Conservation (phyloP, 73 alveolate genomes). For the Tetrahymena thermophila region DNA sequence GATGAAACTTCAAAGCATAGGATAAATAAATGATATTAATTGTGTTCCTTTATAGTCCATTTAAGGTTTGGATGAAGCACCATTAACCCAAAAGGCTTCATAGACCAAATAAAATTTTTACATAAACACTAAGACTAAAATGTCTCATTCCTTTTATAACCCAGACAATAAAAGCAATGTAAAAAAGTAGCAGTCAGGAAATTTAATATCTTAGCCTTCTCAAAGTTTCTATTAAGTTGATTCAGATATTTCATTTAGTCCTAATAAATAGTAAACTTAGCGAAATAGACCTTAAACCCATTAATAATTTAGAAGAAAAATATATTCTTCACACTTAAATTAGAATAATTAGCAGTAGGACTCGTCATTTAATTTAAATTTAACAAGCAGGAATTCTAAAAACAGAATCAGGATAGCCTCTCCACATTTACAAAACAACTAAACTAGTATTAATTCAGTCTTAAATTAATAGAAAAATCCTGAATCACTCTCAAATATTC, state of each 20-base stretch:
- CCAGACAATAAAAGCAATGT: not conserved
- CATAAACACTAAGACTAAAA: not conserved
- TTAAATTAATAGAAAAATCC: not conserved
- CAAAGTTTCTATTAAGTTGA: not conserved
- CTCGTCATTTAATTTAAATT: not conserved
- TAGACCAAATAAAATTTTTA: not conserved
- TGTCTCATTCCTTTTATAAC: not conserved
- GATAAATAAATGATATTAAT: not conserved
- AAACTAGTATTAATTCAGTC: not conserved
- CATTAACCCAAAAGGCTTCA: not conserved
- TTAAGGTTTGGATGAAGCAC: not conserved
- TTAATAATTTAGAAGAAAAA: not conserved
- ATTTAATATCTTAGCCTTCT: not conserved
- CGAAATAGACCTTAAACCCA: not conserved
- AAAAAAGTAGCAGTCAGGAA: not conserved
- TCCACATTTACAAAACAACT: not conserved
- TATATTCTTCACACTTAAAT: not conserved
- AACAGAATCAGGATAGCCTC: not conserved
- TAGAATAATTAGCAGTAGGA: not conserved
- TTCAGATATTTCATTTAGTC: not conserved
- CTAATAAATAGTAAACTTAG: not conserved
- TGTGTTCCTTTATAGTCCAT: not conserved
- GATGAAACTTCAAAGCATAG: not conserved
- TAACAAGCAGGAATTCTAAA: not conserved
- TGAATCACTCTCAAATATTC: not conserved